Conservation (phyloP, 805 yeast genomes). For the Candida easanensis region DNA sequence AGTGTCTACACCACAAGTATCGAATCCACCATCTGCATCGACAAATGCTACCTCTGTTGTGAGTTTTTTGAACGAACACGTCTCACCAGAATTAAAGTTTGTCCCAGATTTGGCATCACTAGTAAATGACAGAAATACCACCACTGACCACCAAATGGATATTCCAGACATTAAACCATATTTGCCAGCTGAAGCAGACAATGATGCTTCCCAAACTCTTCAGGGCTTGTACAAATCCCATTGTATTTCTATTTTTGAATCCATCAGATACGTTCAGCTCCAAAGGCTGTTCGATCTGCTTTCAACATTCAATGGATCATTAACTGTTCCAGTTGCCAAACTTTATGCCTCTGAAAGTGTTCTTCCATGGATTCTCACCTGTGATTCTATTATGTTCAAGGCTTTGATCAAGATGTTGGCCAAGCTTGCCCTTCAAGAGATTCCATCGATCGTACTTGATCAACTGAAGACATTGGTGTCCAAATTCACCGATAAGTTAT, state of each 20-base stretch:
- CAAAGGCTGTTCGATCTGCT: constrained; percentile 56
- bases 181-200: constrained; percentile 19
- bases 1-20: constrained; percentile 24
- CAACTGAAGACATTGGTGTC: constrained; percentile 54
- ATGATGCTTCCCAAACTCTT: constrained; percentile 53
- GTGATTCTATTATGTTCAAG: constrained; percentile 63
- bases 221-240: constrained; percentile 61
- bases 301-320: constrained; percentile 48
- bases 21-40: constrained; percentile 10
- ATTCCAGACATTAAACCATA: constrained; percentile 35
- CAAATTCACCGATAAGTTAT: constrained; percentile 44
- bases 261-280: constrained; percentile 64
- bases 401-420: constrained; percentile 56
- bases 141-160: constrained; percentile 28
- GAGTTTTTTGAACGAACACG: constrained; percentile 19
- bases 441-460: constrained; percentile 53
- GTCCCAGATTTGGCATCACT: constrained; percentile 19
- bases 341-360: constrained; percentile 49
- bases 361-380: constrained; percentile 60
- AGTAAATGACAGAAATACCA: constrained; percentile 16
- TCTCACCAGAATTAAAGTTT: constrained; percentile 19
- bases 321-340: constrained; percentile 62
- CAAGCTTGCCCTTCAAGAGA: constrained; percentile 54
- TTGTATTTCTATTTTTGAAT: constrained; percentile 62
- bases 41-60: constrained; percentile 12